These are phyloP conservation scores for Penicillium herquei DNA, from an alignment of 495 filamentous ascomycete genomes.

Conservation along the genomic window DNA sequence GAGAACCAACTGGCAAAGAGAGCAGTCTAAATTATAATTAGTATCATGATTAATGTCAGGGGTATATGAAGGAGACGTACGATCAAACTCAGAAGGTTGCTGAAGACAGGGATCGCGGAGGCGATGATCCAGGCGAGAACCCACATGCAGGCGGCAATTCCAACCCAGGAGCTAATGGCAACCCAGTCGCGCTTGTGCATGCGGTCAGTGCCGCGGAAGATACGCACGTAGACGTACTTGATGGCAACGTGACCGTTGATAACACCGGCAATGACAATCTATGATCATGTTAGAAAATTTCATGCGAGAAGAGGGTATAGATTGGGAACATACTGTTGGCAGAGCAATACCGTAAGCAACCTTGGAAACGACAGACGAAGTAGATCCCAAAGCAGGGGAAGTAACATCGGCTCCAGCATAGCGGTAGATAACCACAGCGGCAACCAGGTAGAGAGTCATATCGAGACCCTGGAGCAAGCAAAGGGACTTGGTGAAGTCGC, in stretches of 20 bases:
- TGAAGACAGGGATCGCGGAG: constrained; percentile 71
- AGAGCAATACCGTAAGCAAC: constrained; percentile 73
- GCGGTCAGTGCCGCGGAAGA: constrained; percentile 57
- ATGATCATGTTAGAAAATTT: constrained; percentile 7
- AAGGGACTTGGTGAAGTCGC: constrained; percentile 66
- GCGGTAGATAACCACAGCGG: constrained; percentile 59
- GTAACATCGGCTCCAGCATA: constrained; percentile 66
- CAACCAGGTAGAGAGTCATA: constrained; percentile 60
- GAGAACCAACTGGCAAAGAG: constrained; percentile 44
- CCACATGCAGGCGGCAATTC: constrained; percentile 56
- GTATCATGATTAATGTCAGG: constrained; percentile 8
- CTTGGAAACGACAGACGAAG: constrained; percentile 61
- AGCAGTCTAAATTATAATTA: constrained; percentile 21
- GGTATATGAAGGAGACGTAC: constrained; percentile 17
- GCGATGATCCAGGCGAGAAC: constrained; percentile 70
- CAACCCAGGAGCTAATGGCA: constrained; percentile 53
- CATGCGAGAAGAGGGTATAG: no score
- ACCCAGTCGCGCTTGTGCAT: constrained; percentile 60
- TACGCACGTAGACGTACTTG: constrained; percentile 66
- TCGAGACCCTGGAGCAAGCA: constrained; percentile 61
- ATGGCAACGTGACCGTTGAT: constrained; percentile 64
- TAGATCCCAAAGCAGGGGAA: constrained; percentile 72
- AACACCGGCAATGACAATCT: constrained; percentile 58
- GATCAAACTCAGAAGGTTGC: constrained; percentile 56
- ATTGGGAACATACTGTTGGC: constrained; percentile 53